Conservation (phyloP, 1,284 basidiomycete genomes). For the Ustilago tritici region DNA sequence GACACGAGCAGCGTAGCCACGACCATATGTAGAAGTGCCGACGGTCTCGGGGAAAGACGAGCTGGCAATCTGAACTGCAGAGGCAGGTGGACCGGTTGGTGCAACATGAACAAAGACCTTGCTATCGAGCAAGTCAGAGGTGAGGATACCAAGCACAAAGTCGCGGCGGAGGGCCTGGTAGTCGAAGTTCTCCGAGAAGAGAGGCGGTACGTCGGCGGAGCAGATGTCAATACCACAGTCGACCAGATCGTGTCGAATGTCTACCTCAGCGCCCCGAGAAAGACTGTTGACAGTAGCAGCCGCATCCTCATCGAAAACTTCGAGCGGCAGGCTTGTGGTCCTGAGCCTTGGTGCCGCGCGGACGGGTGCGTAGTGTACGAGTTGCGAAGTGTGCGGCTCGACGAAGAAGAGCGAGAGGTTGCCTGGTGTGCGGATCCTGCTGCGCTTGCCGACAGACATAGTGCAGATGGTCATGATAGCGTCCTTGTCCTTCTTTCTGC, state of each 20-base stretch:
- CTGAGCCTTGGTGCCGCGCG: conserved; percentile 59
- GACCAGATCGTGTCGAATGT: conserved; percentile 85
- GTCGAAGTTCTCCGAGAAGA: conserved; percentile 99
- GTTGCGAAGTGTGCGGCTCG: conserved; percentile 64
- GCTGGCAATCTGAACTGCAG: conserved; percentile 33
- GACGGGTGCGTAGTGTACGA: conserved; percentile 69
- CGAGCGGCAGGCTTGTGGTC: conserved; percentile 63
- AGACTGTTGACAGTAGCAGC: conserved; percentile 40
- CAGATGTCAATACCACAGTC: conserved; percentile 76
- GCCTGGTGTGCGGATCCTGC: conserved; percentile 49
- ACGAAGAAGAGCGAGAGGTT: conserved; percentile 61
- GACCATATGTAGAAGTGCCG: conserved; percentile 84
- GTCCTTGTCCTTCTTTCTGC: conserved; percentile 87
- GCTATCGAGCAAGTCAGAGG: conserved; percentile 93
- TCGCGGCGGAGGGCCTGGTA: conserved; percentile 90
- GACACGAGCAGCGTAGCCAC: conserved; percentile 63
- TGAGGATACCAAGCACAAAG: conserved; percentile 95
- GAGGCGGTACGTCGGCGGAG: conserved; percentile 89
- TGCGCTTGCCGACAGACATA: conserved; percentile 39
- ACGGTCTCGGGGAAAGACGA: conserved; percentile 77
- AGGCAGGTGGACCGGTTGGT: conserved; percentile 46
- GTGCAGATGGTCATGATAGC: conserved; percentile 83
- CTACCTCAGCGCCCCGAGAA: conserved; percentile 74
- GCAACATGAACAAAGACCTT: conserved; percentile 90
- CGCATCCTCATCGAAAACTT: conserved; percentile 54